Conservation (phyloP, 2,329 filamentous ascomycete genomes). For the Microcera coccophila region DNA sequence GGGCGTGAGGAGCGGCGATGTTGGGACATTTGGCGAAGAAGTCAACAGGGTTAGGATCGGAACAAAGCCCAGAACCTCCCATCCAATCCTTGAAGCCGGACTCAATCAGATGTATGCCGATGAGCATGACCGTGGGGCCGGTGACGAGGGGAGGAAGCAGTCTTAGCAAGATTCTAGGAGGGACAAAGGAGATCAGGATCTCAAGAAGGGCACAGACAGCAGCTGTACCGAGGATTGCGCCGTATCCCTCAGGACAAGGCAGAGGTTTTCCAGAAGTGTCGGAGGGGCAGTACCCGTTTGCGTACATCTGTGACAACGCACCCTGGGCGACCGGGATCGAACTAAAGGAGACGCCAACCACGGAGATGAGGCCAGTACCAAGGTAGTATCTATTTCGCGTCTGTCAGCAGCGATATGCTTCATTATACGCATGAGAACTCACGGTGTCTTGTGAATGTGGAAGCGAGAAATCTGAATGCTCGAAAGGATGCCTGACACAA, state of each 20-base stretch:
- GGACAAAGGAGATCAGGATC: constrained; percentile 70
- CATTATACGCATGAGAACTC: constrained; percentile 19
- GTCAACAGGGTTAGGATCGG: constrained; percentile 44
- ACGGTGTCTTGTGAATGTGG: constrained; percentile 63
- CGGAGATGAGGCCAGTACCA: constrained; percentile 75
- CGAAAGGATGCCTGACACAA: constrained; percentile 73
- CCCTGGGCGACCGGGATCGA: constrained; percentile 50
- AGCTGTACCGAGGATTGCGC: constrained; percentile 65
- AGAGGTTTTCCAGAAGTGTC: constrained; percentile 60
- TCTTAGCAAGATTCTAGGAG: constrained; percentile 62
- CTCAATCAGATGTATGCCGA: constrained; percentile 68
- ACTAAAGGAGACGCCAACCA: constrained; percentile 57
- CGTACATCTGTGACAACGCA: constrained; percentile 73
- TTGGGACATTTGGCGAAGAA: constrained; percentile 64
- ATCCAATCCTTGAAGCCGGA: constrained; percentile 75
- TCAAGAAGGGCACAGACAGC: constrained; percentile 65
- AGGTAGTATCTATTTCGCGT: constrained; percentile 58
- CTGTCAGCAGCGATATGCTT: not conserved
- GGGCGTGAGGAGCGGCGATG: constrained; percentile 63
- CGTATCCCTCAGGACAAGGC: constrained; percentile 73
- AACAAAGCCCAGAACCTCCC: constrained; percentile 63
- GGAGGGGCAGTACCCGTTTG: constrained; percentile 62
- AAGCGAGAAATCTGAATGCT: constrained; percentile 74
- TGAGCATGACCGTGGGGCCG: constrained; percentile 65
- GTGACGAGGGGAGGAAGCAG: constrained; percentile 79